phyloP scores from a whole-genome alignment of 192 early-diverging fungal species.

The Diversispora epigaea region DNA sequence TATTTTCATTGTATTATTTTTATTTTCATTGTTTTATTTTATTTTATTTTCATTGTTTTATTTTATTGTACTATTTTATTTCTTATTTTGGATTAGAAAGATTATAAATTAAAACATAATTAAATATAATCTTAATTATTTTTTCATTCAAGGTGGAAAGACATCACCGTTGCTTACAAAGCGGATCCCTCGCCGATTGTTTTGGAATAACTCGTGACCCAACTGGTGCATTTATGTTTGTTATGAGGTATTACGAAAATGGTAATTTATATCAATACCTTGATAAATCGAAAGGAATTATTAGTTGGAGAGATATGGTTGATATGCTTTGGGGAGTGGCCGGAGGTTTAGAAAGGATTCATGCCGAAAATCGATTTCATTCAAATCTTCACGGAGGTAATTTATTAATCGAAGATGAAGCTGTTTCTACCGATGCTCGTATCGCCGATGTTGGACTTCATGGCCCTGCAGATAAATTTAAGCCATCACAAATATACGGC shows the following conservation, averaged over 20 bases:
- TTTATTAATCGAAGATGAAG: background rate
- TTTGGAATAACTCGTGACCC: constrained; percentile 4
- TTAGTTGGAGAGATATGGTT: background rate
- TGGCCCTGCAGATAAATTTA: background rate
- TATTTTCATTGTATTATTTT: no score
- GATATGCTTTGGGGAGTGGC: constrained; percentile 4
- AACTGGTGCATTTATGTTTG: background rate
- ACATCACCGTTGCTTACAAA: background rate
- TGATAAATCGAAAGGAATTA: background rate
- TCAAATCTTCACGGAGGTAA: constrained; percentile 1
- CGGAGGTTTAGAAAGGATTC: background rate
- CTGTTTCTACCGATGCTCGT: background rate
- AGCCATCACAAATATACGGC: background rate
- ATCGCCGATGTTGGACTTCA: constrained; percentile 1
- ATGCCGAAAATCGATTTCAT: background rate
- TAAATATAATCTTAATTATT: background rate
- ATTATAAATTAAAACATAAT: no score
- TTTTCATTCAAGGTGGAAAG: background rate
- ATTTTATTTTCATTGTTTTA: no score
- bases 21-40: no score
- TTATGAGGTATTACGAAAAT: constrained; percentile 1
- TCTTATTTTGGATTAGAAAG: no score
- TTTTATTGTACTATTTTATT: no score
- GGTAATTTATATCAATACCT: constrained; percentile 8
- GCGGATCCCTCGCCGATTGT: background rate